Percentiles rank a stretch among this genome's conserved stretches.
These are phyloP conservation scores for Aegilops tauschii DNA, from an alignment of 176 grass and related monocot genomes.

Conservation along the genomic window DNA sequence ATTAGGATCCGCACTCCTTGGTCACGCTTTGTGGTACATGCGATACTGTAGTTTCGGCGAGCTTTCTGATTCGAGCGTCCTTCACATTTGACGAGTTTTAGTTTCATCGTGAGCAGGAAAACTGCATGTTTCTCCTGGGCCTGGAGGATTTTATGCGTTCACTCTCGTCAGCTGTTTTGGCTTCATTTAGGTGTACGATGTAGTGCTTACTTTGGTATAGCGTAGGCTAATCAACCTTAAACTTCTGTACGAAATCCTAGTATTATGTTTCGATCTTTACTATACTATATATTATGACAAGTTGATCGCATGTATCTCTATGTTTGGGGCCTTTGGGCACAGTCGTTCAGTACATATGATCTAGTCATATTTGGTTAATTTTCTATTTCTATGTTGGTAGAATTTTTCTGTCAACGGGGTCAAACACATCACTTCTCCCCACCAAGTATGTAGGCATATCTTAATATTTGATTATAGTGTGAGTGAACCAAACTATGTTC, in stretches of 20 bases:
- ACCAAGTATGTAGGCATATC: background rate
- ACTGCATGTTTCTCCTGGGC: background rate
- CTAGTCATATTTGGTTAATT: too few species aligned
- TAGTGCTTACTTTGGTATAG: background rate
- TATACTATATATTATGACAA: background rate
- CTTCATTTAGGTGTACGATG: background rate
- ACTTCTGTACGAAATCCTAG: background rate
- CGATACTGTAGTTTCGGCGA: conserved; percentile 23
- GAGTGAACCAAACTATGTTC: too few species aligned
- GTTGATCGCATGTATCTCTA: background rate
- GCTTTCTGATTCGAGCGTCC: background rate
- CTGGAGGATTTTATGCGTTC: background rate
- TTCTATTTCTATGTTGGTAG: too few species aligned
- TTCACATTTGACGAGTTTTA: background rate
- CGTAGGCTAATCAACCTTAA: background rate
- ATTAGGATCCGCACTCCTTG: background rate
- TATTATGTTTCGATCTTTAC: background rate
- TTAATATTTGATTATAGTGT: too few species aligned
- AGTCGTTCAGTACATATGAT: background rate
- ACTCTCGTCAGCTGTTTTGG: background rate
- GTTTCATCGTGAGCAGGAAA: background rate
- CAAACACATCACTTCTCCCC: background rate
- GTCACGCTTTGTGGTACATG: conserved; percentile 28
- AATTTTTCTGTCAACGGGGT: background rate
- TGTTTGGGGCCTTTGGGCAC: background rate